Evolutionary conservation across 345 rosid species (phyloP), one percentile per base, ranked within the genome.

Genomic region (Hibiscus mutabilis): DNA sequence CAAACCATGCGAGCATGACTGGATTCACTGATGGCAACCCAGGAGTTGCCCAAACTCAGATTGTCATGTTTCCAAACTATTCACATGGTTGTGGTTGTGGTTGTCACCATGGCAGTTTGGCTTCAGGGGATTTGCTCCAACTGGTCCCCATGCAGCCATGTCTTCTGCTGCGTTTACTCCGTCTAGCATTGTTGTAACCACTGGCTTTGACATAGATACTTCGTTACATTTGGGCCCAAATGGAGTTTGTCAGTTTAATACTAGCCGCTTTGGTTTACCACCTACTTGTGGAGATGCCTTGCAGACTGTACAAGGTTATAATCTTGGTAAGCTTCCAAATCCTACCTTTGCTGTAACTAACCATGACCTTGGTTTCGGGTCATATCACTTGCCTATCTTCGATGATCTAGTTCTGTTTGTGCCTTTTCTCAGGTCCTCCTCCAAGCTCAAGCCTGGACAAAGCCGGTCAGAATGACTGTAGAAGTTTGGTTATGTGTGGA

Each of bases 171-270:
- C 76, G 44, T 8, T 51, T 62, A 53, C 71, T 71, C 6, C 70
- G 11, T 69, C 53, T 60, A 66, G 33, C 44, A 35, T 66, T 6
- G 18, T 27, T 69, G 47, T 52, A 21, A 49, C 78, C 3, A 3
- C 64, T 21, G 60, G 40, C 27, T 52, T 69, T 69, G 68, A 71
- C 19, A 25, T 29, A 46, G 62, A 46, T 25, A 40, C 69, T 72
- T 65, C 77, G 49, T 73, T 37, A 18, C 44, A 8, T 78, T 60
- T 57, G 40, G 78, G 76, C 69, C 11, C 63, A 16, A 71, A 58
- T 27, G 70, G 55, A 61, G 33, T 25, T 42, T 68, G 16, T 72
- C 78, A 46, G 37, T 73, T 62, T 21, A 51, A 16, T 68, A 49
- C 72, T 61, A 31, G n/a, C 37, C 47, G 1, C 24, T 73, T 58